Conservation (phyloP, 2,329 filamentous ascomycete genomes). For the Neopestalotiopsis sp. region DNA sequence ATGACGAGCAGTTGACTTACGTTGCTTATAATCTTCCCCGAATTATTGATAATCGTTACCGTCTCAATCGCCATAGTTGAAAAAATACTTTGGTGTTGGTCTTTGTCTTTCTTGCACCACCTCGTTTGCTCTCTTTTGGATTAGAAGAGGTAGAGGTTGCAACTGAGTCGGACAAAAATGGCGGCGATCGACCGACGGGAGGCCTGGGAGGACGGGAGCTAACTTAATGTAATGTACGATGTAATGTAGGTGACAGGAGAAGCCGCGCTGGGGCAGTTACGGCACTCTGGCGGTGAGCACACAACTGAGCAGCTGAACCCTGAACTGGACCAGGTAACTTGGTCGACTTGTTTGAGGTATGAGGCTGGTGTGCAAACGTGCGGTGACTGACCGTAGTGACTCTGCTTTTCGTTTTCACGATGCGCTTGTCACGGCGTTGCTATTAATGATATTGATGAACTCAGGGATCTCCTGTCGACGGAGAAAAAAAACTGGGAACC, state of each 20-base stretch:
- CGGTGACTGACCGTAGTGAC: background rate
- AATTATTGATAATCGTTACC: slow-evolving; percentile 88
- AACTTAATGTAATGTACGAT: background rate
- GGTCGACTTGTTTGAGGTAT: background rate
- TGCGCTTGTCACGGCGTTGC: slow-evolving; percentile 3
- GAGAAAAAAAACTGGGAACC: slow-evolving; percentile 10
- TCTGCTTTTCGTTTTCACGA: background rate
- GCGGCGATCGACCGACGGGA: background rate
- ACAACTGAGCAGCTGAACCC: background rate
- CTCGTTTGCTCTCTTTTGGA: background rate
- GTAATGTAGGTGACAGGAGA: background rate
- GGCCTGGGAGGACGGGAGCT: background rate
- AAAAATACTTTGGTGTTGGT: background rate
- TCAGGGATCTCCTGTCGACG: slow-evolving; percentile 11
- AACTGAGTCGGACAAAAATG: background rate
- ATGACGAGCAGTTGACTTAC: slow-evolving; percentile 55
- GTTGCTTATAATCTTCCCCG: slow-evolving; percentile 88
- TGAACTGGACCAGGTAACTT: background rate
- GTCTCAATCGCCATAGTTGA: slow-evolving; percentile 62
- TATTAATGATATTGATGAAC: slow-evolving; percentile 3
- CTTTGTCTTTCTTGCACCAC: background rate
- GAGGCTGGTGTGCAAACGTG: background rate
- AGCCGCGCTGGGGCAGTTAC: background rate
- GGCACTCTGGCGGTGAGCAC: background rate
- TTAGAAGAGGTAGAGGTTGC: background rate